phyloP scores from a whole-genome alignment of 176 grass and related monocot species.

The Aegilops longissima region DNA sequence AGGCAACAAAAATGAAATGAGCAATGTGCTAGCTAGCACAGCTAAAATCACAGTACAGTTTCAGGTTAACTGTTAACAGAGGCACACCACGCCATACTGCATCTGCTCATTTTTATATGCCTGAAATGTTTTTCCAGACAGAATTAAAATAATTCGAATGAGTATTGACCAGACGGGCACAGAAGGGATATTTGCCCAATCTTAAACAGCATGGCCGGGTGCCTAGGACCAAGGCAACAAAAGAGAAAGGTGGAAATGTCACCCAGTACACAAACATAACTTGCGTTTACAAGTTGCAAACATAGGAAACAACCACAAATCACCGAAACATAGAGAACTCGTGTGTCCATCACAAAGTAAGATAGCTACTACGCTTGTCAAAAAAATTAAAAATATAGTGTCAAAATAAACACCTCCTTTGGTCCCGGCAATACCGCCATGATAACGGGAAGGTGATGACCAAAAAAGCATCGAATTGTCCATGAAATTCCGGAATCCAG shows the following conservation, averaged over 20 bases:
- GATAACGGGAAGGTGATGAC: not conserved
- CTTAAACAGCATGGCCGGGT: not conserved
- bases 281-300: not conserved
- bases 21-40: not conserved
- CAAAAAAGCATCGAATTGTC: slow-evolving; percentile 12
- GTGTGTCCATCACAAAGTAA: not conserved
- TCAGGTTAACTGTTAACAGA: not conserved
- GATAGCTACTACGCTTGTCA: not conserved
- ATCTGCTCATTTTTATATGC: not conserved
- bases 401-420: not conserved
- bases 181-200: not conserved
- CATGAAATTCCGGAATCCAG: slow-evolving; percentile 2
- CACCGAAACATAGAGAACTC: not conserved
- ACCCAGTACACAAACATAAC: not conserved
- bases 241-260: not conserved
- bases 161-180: not conserved
- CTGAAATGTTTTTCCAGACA: not conserved
- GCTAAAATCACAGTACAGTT: not conserved
- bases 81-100: not conserved
- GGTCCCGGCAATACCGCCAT: not conserved
- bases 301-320: not conserved
- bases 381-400: not conserved
- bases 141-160: not conserved
- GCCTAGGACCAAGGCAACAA: not conserved
- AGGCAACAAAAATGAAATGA: not conserved